Conservation (phyloP, 371 early-diverging fungal species). For the Cokeromyces recurvatus region DNA sequence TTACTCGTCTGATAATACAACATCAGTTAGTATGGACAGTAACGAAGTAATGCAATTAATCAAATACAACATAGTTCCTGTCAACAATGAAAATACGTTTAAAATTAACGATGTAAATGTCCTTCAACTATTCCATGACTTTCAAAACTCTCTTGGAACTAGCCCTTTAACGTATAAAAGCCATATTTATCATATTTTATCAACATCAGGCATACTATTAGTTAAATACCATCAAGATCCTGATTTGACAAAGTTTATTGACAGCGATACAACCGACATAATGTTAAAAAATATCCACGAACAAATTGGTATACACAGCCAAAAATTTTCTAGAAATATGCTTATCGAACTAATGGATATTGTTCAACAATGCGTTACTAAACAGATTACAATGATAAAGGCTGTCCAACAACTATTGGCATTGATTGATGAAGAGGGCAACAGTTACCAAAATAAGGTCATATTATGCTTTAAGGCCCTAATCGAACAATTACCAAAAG, state of each 20-base stretch:
- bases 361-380: not conserved
- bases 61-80: constrained; percentile 1
- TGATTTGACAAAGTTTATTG: constrained; percentile 2
- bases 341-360: not conserved
- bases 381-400: constrained; percentile 3
- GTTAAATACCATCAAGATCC: not conserved
- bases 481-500: constrained; percentile 1
- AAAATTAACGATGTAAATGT: not conserved
- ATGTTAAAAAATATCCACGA: constrained; percentile 1
- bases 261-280: not conserved
- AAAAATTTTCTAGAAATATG: not conserved
- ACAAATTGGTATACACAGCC: not conserved
- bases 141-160: constrained; percentile 3
- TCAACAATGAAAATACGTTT: constrained; percentile 1
- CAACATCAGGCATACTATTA: constrained; percentile 1
- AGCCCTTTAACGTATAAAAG: not conserved
- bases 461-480: constrained; percentile 2
- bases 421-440: constrained; percentile 3
- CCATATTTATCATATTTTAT: constrained; percentile 1
- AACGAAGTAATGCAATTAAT: constrained; percentile 2
- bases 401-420: constrained; percentile 2
- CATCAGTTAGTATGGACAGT: not conserved
- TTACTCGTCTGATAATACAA: not conserved
- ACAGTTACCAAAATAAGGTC: not conserved
- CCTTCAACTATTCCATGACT: constrained; percentile 3